phyloP scores from a whole-genome alignment of 1,284 basidiomycete genomes.

The Rugiboletus extremiorientalis region DNA sequence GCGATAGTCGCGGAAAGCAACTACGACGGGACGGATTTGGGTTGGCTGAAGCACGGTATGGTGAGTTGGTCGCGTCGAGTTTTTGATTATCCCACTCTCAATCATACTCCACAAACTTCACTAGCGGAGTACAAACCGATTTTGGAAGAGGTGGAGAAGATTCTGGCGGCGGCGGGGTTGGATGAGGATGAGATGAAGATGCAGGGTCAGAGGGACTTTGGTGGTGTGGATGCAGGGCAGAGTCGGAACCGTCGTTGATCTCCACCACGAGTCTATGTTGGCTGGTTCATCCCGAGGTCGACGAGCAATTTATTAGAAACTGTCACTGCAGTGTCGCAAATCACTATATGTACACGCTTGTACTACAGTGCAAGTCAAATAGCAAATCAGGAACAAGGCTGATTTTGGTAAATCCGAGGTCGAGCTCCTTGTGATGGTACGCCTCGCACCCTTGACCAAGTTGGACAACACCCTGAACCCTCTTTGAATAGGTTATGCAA shows the following conservation, averaged over 20 bases:
- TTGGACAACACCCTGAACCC: no score
- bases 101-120: not conserved
- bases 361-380: no score
- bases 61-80: slow-evolving; percentile 35
- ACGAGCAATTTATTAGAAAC: no score
- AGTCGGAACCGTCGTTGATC: slow-evolving; percentile 53
- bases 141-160: slow-evolving; percentile 80
- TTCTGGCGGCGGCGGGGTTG: slow-evolving; percentile 82
- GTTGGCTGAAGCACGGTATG: slow-evolving; percentile 67
- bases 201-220: slow-evolving; percentile 33
- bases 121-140: slow-evolving; percentile 75
- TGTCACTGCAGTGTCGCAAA: no score
- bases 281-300: no score
- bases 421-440: no score
- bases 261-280: no score
- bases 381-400: no score
- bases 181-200: slow-evolving; percentile 77
- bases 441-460: no score
- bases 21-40: slow-evolving; percentile 78
- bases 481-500: no score
- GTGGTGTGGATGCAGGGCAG: slow-evolving; percentile 31
- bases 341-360: no score
- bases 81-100: not conserved
- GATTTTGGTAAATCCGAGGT: no score
- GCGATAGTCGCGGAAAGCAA: slow-evolving; percentile 76